Percentiles rank a stretch among this genome's conserved stretches.
phyloP scores from a whole-genome alignment of 352 stramenopile species.

The Pythium rishiriense region DNA sequence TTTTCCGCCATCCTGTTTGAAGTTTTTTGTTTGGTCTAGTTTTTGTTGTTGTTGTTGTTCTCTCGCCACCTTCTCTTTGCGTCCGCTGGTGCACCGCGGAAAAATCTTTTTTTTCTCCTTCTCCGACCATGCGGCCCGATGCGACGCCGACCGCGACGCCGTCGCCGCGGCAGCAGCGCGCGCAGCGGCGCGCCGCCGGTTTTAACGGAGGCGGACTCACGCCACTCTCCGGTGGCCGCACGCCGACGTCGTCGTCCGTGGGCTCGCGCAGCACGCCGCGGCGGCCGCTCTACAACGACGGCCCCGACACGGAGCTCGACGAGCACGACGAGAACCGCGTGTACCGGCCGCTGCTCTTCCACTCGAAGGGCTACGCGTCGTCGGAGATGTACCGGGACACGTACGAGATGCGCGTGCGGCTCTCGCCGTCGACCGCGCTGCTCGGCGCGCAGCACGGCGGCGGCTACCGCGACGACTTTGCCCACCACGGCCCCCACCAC shows the following conservation, averaged over 20 bases:
- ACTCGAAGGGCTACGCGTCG: constrained; percentile 76
- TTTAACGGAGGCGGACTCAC: constrained; percentile 8
- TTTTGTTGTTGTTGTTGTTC: no score
- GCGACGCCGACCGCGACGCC: constrained; percentile 2
- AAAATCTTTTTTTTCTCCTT: not conserved
- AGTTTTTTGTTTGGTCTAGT: no score
- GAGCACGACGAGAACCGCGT: constrained; percentile 47
- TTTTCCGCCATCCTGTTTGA: no score
- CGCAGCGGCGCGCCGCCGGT: constrained; percentile 9
- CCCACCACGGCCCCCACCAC: constrained; percentile 2
- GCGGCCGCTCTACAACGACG: constrained; percentile 17
- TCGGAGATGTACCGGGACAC: constrained; percentile 80
- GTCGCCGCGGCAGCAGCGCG: constrained; percentile 19
- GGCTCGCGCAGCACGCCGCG: constrained; percentile 23
- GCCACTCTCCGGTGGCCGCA: constrained; percentile 9
- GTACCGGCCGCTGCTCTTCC: constrained; percentile 80
- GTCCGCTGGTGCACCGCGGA: no score
- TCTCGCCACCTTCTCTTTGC: no score
- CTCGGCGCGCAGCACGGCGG: constrained; percentile 19
- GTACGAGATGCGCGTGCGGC: constrained; percentile 75
- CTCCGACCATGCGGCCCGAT: not conserved
- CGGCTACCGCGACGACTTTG: not conserved
- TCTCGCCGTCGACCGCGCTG: constrained; percentile 39
- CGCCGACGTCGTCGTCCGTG: constrained; percentile 21
- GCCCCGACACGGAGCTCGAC: constrained; percentile 28